A percentile compares a stretch with the other conserved stretches of the same genome.
phyloP scores from a whole-genome alignment of 495 filamentous ascomycete genomes.

The Xylaria venustula region DNA sequence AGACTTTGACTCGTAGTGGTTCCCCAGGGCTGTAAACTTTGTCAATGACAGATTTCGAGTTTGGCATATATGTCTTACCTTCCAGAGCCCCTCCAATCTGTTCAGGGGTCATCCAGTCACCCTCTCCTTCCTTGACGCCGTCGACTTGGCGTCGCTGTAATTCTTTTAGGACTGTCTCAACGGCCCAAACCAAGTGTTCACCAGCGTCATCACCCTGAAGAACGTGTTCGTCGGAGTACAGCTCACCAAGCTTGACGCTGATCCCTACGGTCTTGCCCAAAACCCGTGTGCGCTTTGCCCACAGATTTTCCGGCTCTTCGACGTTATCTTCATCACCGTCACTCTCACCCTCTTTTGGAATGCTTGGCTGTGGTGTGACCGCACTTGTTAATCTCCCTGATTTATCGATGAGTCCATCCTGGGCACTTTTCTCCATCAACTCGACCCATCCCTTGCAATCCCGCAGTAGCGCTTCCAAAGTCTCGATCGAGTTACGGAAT shows the following conservation, averaged over 20 bases:
- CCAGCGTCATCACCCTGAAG: conserved; percentile 65
- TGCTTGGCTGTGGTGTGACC: conserved; percentile 7
- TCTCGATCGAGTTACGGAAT: conserved; percentile 63
- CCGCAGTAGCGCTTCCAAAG: conserved; percentile 65
- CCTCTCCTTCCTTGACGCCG: conserved; percentile 61
- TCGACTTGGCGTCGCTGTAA: conserved; percentile 61
- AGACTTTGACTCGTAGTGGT: conserved; percentile 65
- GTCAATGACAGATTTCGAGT: not conserved
- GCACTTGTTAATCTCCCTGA: conserved; percentile 21
- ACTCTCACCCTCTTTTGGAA: conserved; percentile 24
- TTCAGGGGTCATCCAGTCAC: conserved; percentile 70
- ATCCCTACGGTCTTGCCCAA: conserved; percentile 71
- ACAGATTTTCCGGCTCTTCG: conserved; percentile 40
- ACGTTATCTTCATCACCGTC: conserved; percentile 24
- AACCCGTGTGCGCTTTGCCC: conserved; percentile 65
- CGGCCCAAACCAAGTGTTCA: conserved; percentile 72
- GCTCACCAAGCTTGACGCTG: conserved; percentile 75
- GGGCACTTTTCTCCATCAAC: conserved; percentile 51
- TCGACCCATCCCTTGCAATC: conserved; percentile 64
- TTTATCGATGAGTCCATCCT: conserved; percentile 45
- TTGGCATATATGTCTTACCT: conserved; percentile 37
- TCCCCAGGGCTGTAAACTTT: conserved; percentile 58
- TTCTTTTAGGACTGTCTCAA: conserved; percentile 77
- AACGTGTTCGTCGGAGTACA: conserved; percentile 65
- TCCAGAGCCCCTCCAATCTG: conserved; percentile 73